Evolutionary conservation across 163 green algal species (phyloP).

Genomic region (Botryococcus braunii): DNA sequence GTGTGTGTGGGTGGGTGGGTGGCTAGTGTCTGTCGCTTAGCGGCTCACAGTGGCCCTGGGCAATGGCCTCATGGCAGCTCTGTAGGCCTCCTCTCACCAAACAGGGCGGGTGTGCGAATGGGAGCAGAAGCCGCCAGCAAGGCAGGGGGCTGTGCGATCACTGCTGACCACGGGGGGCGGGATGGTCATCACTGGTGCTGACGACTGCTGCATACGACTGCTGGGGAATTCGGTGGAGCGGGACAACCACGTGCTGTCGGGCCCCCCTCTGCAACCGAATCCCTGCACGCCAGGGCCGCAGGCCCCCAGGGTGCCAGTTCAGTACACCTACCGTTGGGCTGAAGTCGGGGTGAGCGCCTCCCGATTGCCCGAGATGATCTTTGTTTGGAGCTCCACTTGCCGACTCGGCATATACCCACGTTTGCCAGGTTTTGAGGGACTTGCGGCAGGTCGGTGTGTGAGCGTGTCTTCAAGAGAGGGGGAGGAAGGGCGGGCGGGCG

Average conservation of each 20-base stretch:
- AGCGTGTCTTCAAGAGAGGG: too few relatives aligned
- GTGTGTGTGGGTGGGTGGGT: not conserved
- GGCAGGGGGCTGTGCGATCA: slow-evolving; percentile 21
- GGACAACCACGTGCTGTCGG: slow-evolving; percentile 55
- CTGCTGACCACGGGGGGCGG: slow-evolving; percentile 53
- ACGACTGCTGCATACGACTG: slow-evolving; percentile 39
- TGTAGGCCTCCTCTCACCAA: too few relatives aligned
- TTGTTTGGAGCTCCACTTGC: slow-evolving; percentile 12
- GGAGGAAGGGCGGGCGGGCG: too few relatives aligned
- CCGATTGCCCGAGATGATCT: not conserved
- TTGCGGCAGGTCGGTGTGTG: not conserved
- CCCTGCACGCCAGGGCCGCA: not conserved
- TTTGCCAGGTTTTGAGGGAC: not conserved
- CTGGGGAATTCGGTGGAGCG: slow-evolving; percentile 35
- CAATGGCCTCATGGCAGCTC: not conserved
- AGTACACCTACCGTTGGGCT: not conserved
- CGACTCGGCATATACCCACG: not conserved
- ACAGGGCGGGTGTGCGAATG: too few relatives aligned
- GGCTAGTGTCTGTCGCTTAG: not conserved
- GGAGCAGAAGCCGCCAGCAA: not conserved
- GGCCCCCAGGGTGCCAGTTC: not conserved
- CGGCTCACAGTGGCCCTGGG: not conserved
- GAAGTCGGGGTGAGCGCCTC: not conserved
- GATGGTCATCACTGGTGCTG: slow-evolving; percentile 53
- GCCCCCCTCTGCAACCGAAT: slow-evolving; percentile 23